phyloP scores from a whole-genome alignment of 345 rosid species.

The Camelina neglecta region DNA sequence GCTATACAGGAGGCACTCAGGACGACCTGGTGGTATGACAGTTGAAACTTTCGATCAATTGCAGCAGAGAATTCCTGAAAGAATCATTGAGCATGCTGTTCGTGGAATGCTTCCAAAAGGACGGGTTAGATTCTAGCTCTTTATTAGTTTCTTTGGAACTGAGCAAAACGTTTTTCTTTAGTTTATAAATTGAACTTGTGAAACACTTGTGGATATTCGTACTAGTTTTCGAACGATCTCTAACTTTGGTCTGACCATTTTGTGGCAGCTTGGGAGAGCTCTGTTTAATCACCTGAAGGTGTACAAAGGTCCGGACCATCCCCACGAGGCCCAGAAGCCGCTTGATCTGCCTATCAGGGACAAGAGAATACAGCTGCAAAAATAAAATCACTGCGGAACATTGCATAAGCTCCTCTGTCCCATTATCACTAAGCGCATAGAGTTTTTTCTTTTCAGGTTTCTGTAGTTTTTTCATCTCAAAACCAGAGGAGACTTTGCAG shows the following conservation, averaged over 20 bases:
- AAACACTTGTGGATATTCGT: neutral
- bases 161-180: neutral
- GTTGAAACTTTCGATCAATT: conserved; percentile 89
- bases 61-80: conserved; percentile 93
- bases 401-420: conserved; percentile 7
- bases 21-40: conserved; percentile 98
- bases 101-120: conserved; percentile 99
- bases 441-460: conserved; percentile 31
- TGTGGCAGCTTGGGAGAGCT: conserved; percentile 88
- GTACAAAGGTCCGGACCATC: conserved; percentile 92
- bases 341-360: conserved; percentile 84
- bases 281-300: conserved; percentile 94
- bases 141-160: conserved; percentile 9
- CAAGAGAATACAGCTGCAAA: conserved; percentile 74
- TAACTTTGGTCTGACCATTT: conserved; percentile 22
- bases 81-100: conserved; percentile 97
- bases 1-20: conserved; percentile 97
- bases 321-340: conserved; percentile 92
- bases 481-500: conserved; percentile 29
- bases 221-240: neutral
- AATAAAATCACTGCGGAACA: conserved; percentile 37
- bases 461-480: conserved; percentile 38
- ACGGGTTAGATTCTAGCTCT: conserved; percentile 62
- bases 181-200: neutral
- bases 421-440: conserved; percentile 10